Percentiles rank a stretch among this genome's conserved stretches.
Conservation (phyloP, 257 asterid genomes). For the Schizonepeta tenuifolia region DNA sequence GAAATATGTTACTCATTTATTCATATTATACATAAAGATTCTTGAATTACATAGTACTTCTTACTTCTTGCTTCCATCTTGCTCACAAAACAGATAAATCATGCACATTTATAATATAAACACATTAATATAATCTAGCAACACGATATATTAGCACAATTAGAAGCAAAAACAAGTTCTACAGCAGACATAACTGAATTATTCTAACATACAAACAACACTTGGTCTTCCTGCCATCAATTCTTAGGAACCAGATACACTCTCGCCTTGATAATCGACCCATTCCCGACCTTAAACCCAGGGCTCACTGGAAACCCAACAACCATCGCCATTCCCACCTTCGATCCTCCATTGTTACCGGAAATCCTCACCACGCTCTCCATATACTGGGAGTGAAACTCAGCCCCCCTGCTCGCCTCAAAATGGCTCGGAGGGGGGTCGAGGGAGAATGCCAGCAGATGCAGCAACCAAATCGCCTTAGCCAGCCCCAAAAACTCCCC, state of each 20-base stretch:
- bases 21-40: background rate
- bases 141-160: slow-evolving; percentile 5
- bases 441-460: slow-evolving; percentile 82
- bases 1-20: background rate
- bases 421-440: slow-evolving; percentile 93
- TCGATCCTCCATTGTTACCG: slow-evolving; percentile 46
- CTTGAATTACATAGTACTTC: slow-evolving; percentile 3
- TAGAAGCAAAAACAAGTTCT: slow-evolving; percentile 29
- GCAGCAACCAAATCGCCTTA: slow-evolving; percentile 92
- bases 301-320: slow-evolving; percentile 95
- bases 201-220: slow-evolving; percentile 15
- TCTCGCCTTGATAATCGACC: slow-evolving; percentile 77
- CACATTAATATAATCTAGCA: slow-evolving; percentile 7
- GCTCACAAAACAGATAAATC: background rate
- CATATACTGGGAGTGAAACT: slow-evolving; percentile 90
- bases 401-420: slow-evolving; percentile 87
- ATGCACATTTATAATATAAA: background rate
- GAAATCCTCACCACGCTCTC: slow-evolving; percentile 76
- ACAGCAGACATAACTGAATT: slow-evolving; percentile 20
- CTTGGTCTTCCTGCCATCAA: slow-evolving; percentile 28
- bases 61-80: background rate
- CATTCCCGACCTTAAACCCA: slow-evolving; percentile 88
- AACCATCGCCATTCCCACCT: slow-evolving; percentile 56
- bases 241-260: slow-evolving; percentile 78
- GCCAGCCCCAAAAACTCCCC: slow-evolving; percentile 80